Base-by-base conservation (phyloP, 2,329 filamentous ascomycete species). In the Calonectria leucothoes region DNA sequence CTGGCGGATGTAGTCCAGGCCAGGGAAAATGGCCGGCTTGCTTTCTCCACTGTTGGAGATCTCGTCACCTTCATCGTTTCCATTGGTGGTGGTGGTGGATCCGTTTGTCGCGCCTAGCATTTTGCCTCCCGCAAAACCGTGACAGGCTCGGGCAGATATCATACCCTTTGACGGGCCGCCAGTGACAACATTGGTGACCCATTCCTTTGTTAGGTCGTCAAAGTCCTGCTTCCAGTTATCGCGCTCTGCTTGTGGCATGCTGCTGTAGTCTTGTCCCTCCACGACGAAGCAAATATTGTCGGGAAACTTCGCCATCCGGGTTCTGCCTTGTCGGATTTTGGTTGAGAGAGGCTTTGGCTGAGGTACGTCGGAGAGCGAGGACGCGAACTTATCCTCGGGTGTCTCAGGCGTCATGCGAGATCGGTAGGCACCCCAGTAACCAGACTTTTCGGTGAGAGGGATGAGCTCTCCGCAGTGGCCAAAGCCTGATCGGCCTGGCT, bases 1-100 rank as follows among this genome's bases (percentile, higher is more conserved):
- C 23, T 77, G 74, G 4, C 70, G 66, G 14, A 63, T 52, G 23
- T 76, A 76, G 27, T 77, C 68, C 0, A 77, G 55, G 31, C 45
- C 74, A 15, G 20, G 69, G 57, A 70, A 70, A 6, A 70, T 63
- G 1, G 33, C 11, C 6, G 35, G 15, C 1, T 6, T 6, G 11
- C 10, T 61, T 27, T 35, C 33, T 4, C 8, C 11, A 1, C 17
- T 23, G 12, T 61, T 17, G 23, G 35, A 3, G 5, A 2, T 35
- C 3, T 27, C 6, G 7, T n/a, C 3, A 12, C 39, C 33, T 25
- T 48, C 55, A 23, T 63, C 23, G n/a, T 20, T 55, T 15, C 25
- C 20, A 23, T 23, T 20, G 6, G 33, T 2, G 14, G 23, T 8
- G 11, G 31, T 10, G 20, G n/a, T 23, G 4, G 27, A 15, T 4